Base-by-base conservation (phyloP, 345 rosid species). In the Hirschfeldia incana region DNA sequence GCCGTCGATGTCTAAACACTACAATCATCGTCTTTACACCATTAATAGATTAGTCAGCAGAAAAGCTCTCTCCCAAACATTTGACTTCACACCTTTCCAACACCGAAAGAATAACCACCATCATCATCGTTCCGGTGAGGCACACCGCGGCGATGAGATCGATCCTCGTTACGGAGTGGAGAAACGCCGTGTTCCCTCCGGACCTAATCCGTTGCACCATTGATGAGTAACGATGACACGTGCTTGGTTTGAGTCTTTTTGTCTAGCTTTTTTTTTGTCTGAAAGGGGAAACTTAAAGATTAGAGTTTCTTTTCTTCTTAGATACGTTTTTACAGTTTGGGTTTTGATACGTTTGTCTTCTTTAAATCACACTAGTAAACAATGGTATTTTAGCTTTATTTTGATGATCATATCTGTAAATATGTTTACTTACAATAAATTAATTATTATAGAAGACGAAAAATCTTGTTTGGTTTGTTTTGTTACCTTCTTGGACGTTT, bases 201-300 rank as follows among this genome's bases (percentile, higher is more conserved):
- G 98, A 46, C 95, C 98, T 0, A 94, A 94, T 84, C 97, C 98
- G 13, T 84, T 94, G 79, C 98, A 94, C 84, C 98, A 91, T 86
- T 85, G 89, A 93, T 77, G 65, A 10, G 4, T 27, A 34, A 26
- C 13, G 76, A 69, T 75, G 21, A 15, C 72, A 42, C 67, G 36
- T 65, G 34, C 44, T 59, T 17, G 4, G 9, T 67, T 49, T 33
- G 28, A 44, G 44, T 61, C 36, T 69, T 67, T 34, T 74, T 53
- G 39, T 42, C 39, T 80, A 34, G 75, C 26, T 2, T 30, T 21
- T 60, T 37, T 17, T 46, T 32, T 49, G 64, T 49, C 29, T 21
- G 26, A 49, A 64, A 8, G 27, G 3, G 32, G 15, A 32, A 65
- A 51, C n/a, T 29, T 65, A 7, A 58, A 67, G 34, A 36, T 33